Evolutionary conservation across 139 green algal genomes (phyloP).

Genomic region (Chlorella sp.): DNA sequence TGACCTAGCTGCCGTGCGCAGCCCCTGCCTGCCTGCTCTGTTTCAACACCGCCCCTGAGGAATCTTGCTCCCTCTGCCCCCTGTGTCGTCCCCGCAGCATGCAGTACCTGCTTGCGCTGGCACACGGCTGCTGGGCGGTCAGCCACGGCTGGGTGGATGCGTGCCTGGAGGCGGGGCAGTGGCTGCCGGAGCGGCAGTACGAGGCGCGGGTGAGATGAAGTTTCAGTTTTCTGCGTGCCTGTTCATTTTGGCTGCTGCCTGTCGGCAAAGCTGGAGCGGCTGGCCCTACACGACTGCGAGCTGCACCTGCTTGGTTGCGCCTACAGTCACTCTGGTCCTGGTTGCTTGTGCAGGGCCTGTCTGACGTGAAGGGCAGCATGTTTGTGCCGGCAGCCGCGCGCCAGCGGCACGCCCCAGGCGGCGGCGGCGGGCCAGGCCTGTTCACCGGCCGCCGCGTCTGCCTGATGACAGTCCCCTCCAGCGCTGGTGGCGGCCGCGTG

Average conservation of each 20-base stretch:
- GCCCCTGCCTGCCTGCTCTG: neutral
- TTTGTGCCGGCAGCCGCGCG: neutral
- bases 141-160: constrained; percentile 43
- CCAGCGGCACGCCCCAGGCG: neutral
- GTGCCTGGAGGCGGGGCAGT: constrained; percentile 29
- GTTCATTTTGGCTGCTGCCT: neutral
- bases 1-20: neutral
- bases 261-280: too few species aligned
- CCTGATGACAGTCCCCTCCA: neutral
- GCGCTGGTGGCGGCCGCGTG: neutral
- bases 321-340: neutral
- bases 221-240: too few species aligned
- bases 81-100: constrained; percentile 26
- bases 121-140: constrained; percentile 52
- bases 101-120: constrained; percentile 44
- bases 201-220: constrained; percentile 35
- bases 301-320: too few species aligned
- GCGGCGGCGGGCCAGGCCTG: neutral
- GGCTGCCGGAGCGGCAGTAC: constrained; percentile 39
- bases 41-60: neutral
- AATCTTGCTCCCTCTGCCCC: neutral
- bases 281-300: too few species aligned
- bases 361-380: neutral
- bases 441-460: neutral
- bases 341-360: neutral